Base-by-base conservation (phyloP, 352 stramenopile species). In the Detonula confervacea region DNA sequence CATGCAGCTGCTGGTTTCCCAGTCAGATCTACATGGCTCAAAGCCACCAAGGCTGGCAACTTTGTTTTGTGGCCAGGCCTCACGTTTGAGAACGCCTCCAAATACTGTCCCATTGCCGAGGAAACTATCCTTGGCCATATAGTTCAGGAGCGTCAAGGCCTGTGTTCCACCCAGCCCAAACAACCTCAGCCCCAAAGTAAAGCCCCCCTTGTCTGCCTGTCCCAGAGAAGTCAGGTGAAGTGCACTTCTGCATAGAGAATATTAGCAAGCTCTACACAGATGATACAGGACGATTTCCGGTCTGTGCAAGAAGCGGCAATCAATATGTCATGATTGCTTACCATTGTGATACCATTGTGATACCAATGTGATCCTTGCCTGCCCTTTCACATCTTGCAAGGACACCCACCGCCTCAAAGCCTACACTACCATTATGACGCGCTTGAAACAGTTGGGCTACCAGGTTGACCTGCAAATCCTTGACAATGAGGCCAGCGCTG, bases 251-350 rank as follows among this genome's bases (percentile, higher is more conserved):
- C 4, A 12, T 49, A 20, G 39, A 49, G n/a, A 4, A 4, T 18
- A n/a, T 49, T 12, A 49, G 56, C 44, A 76, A 70, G 29, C 47
- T 76, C 20, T 82, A 78, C 47, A 76, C 63, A 7, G 70, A 87
- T 42, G 57, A 81, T 61, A 81, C 72, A 2, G 80, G 80, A 16
- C 29, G 30, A 16, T 86, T 86, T 33, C 68, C 55, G n/a, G 27
- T 76, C n/a, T 29, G 24, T 3, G 73, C 71, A 6, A n/a, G 27
- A 27, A 63, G 35, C 5, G 83, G 83, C 37, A 83, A 86, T 22
- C 33, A 83, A 63, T 64, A 64, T 33, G 30, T 64, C 33, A 64
- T 64, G 56, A 37, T 64, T 14, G 33, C 29, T 1, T 25, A 49
- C 9, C 56, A 64, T 18, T 27, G 29, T 16, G 30, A 64, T 2